Base-by-base conservation (phyloP, 208 protist species). In the Acanthamoeba culbertsoni region DNA sequence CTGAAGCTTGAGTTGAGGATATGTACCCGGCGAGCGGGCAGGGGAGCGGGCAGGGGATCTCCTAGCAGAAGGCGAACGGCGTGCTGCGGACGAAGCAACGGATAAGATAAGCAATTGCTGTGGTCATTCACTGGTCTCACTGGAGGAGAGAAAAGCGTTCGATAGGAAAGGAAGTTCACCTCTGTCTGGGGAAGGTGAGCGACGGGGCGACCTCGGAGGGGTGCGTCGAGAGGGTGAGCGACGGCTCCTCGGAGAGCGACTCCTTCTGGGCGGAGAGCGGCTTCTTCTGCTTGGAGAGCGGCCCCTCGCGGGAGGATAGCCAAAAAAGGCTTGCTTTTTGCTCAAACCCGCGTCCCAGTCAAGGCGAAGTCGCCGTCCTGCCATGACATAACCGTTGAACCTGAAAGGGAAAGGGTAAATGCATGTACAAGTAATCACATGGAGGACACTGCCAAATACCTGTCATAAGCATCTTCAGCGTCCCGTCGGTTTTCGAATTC, bases 331-430 rank as follows among this genome's bases (percentile, higher is more conserved):
- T 40, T 92, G 88, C 88, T 96, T 96, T 51, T 94, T 95, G n/a
- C 46, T 12, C 35, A 96, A n/a, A 59, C 95, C 95, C 23, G 93
- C 45, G 75, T 96, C 95, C 95, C 95, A 96, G 62, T 96, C 95
- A 14, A 96, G 53, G 63, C 95, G 91, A 28, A 96, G 68, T 57
- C 86, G 63, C 55, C 95, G 82, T 55, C 91, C 91, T 33, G 95
- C 93, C 16, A 96, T 48, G 35, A 12, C 62, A 28, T 94, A 94
- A 28, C 93, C 93, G 40, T 94, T 88, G n/a, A 84, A 94, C 40
- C 93, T 94, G 53, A n/a, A 84, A 57, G 35, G 23, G 51, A 20
- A 45, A 10, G 46, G 35, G 51, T 3, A 35, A 55, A 68, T 12
- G 7, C 33, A 10, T 0, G 31, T 57, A 63, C n/a, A 20, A 10